These are phyloP conservation scores for Talaromyces rugulosus DNA, from an alignment of 2,329 filamentous ascomycete species.

Conservation along the genomic window DNA sequence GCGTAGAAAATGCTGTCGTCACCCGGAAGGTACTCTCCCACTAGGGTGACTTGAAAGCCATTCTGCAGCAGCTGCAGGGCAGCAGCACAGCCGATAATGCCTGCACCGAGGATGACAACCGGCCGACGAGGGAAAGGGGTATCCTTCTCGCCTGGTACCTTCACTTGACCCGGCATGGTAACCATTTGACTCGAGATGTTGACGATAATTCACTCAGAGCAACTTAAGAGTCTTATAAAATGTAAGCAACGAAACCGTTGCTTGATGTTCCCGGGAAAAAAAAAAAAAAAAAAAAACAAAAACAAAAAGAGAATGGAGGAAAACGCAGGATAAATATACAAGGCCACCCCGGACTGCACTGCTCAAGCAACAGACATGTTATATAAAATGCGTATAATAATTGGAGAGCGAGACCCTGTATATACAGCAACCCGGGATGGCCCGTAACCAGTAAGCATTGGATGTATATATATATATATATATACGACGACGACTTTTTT, in stretches of 20 bases:
- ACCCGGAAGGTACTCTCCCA: constrained; percentile 34
- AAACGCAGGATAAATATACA: neutral
- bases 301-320: neutral
- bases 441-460: neutral
- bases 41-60: constrained; percentile 31
- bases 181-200: neutral
- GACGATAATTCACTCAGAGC: no score
- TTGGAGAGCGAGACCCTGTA: neutral
- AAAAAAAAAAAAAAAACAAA: neutral
- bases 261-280: neutral
- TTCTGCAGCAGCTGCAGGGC: constrained; percentile 31
- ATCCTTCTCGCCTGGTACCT: neutral
- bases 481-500: neutral
- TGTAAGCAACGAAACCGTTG: neutral
- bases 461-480: neutral
- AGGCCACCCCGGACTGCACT: neutral
- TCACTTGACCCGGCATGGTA: neutral
- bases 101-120: constrained; percentile 34
- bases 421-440: neutral
- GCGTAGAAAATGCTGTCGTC: constrained; percentile 34
- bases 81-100: constrained; percentile 37
- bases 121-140: constrained; percentile 35
- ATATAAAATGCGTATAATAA: neutral
- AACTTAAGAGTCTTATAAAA: neutral
- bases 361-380: neutral